Evolutionary conservation across 208 protist species (phyloP), one percentile per base, ranked within the genome.

Genomic region (Phytomonas sp.): DNA sequence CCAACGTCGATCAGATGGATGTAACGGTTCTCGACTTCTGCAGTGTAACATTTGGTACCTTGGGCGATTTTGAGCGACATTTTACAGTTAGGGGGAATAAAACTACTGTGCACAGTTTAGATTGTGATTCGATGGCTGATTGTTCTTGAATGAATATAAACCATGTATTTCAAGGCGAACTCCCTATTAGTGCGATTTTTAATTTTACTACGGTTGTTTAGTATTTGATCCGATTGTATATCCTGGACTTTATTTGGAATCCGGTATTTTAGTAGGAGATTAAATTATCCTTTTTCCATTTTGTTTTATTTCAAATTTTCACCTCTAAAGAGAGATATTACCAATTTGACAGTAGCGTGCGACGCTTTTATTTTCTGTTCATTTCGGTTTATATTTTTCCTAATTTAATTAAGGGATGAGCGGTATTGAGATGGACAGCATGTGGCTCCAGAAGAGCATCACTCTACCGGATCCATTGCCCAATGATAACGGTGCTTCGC

Each of bases 381-480:
- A 14, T 59, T 19, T 68, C 3, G 4, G 0, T 71, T 10, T 34
- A 37, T 34, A 7, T 62, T 63, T 63, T 37, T 62, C 34, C 37
- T 70, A 4, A 29, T 66, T 66, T 4, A 3, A 19, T 56, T 4
- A 60, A 33, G 45, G 0, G 31, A 77, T 67, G 56, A 74, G 19
- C 34, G 37, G 29, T 32, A 19, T 29, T 29, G 76, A 80, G 4
- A 34, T 63, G 11, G 88, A 91, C 78, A 96, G 89, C 66, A 31
- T 93, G 70, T 94, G 91, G 87, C 82, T 94, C 12, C 91, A 93
- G 69, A 83, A 88, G 63, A 94, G 87, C 80, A 87, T 94, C 74
- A 82, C 78, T 26, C 26, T 94, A 14, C 63, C 81, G 2, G 88
- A 96, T 59, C 88, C 89, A 0, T 73, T 94, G 4, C 87, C 88